Evolutionary conservation across 192 early-diverging fungal species (phyloP).

Genomic region (Backusella circina): DNA sequence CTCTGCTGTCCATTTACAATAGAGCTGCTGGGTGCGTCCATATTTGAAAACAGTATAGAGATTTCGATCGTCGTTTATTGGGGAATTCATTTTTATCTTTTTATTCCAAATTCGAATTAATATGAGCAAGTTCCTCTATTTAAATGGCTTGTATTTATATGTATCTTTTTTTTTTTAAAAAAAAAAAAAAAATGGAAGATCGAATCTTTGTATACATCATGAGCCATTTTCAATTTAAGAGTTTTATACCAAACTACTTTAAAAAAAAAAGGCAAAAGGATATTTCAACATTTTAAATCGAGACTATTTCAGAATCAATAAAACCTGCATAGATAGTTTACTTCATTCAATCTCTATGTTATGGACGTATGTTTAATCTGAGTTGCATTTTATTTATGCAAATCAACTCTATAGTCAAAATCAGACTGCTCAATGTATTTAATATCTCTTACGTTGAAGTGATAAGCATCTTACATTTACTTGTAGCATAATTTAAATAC

Average conservation of each 20-base stretch:
- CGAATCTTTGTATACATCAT: too few relatives aligned
- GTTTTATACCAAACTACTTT: background rate
- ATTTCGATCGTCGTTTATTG: background rate
- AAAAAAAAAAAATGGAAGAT: too few relatives aligned
- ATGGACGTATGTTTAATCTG: too few relatives aligned
- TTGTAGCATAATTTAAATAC: too few relatives aligned
- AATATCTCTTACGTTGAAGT: too few relatives aligned
- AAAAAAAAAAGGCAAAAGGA: background rate
- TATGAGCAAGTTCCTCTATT: background rate
- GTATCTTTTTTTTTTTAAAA: background rate
- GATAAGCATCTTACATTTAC: too few relatives aligned
- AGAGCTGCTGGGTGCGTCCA: background rate
- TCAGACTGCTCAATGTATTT: too few relatives aligned
- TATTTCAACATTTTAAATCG: background rate
- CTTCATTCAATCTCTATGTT: too few relatives aligned
- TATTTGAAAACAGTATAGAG: conserved; percentile 5
- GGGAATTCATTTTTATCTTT: background rate
- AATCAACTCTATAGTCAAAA: too few relatives aligned
- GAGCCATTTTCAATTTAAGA: background rate
- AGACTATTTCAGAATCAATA: background rate
- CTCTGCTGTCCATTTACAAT: conserved; percentile 35
- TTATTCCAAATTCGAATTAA: background rate
- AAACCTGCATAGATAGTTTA: too few relatives aligned
- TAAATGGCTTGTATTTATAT: background rate
- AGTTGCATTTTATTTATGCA: too few relatives aligned